Evolutionary conservation across 2,329 filamentous ascomycete genomes (phyloP).

Genomic region (Fusarium sororula): DNA sequence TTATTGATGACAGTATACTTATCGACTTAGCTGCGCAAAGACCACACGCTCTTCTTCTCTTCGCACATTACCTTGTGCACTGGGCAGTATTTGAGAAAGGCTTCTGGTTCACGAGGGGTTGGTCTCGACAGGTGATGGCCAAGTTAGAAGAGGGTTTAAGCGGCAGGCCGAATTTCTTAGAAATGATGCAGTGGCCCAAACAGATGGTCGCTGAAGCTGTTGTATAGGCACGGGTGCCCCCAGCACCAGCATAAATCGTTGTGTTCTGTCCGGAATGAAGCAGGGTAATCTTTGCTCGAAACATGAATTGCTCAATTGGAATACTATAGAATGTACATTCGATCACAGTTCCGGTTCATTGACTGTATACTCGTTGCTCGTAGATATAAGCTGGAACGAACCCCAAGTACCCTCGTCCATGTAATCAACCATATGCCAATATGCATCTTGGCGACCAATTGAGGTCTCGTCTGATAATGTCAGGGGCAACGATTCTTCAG

Average conservation of each 20-base stretch:
- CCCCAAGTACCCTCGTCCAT: slow-evolving; percentile 43
- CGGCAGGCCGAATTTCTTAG: slow-evolving; percentile 28
- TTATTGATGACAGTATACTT: slow-evolving; percentile 38
- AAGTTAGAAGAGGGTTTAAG: slow-evolving; percentile 31
- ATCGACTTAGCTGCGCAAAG: slow-evolving; percentile 38
- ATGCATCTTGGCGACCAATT: slow-evolving; percentile 45
- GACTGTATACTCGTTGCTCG: slow-evolving; percentile 45
- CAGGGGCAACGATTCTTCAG: slow-evolving; percentile 23
- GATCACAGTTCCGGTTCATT: slow-evolving; percentile 47
- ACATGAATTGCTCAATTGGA: neutral
- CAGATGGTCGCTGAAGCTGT: slow-evolving; percentile 25
- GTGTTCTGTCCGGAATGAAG: neutral
- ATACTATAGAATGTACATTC: neutral
- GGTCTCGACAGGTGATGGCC: slow-evolving; percentile 34
- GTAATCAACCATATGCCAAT: slow-evolving; percentile 46
- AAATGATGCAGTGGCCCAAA: slow-evolving; percentile 39
- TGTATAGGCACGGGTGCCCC: neutral
- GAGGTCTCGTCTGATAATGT: slow-evolving; percentile 33
- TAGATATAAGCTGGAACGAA: slow-evolving; percentile 48
- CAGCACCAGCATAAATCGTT: neutral
- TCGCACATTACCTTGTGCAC: slow-evolving; percentile 40
- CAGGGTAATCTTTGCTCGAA: neutral
- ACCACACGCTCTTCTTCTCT: slow-evolving; percentile 40
- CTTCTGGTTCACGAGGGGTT: slow-evolving; percentile 43
- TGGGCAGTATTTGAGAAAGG: slow-evolving; percentile 38